phyloP scores from a whole-genome alignment of 2,329 filamentous ascomycete species.

The Ophiostoma sp. region DNA sequence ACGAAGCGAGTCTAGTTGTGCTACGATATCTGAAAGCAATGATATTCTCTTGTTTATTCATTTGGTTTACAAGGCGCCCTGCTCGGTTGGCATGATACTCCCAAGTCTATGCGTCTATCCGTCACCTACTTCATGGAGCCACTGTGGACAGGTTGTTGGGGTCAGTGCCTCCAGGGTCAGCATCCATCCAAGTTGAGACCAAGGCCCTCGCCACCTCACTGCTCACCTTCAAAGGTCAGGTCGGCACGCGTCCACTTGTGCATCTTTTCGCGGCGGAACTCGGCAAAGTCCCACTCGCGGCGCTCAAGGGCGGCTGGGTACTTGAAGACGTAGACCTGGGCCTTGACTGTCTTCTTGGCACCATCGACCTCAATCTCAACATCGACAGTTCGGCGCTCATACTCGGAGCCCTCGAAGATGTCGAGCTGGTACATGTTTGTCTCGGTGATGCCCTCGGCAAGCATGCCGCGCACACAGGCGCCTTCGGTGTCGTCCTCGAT shows the following conservation, averaged over 20 bases:
- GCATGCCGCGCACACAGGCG: slow-evolving; percentile 64
- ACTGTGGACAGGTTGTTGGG: slow-evolving; percentile 27
- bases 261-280: slow-evolving; percentile 73
- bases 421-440: slow-evolving; percentile 73
- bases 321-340: slow-evolving; percentile 62
- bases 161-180: slow-evolving; percentile 26
- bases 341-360: slow-evolving; percentile 28
- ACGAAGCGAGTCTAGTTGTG: slow-evolving; percentile 26
- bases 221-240: slow-evolving; percentile 42
- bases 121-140: slow-evolving; percentile 3
- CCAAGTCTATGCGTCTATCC: background rate
- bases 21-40: background rate
- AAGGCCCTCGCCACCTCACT: background rate
- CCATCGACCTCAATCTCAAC: slow-evolving; percentile 37
- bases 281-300: slow-evolving; percentile 80
- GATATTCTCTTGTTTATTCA: background rate
- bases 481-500: slow-evolving; percentile 47
- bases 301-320: slow-evolving; percentile 54
- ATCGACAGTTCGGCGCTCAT: slow-evolving; percentile 51
- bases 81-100: background rate
- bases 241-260: slow-evolving; percentile 49
- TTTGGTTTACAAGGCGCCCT: background rate
- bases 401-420: slow-evolving; percentile 74
- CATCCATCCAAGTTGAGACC: background rate
- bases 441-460: slow-evolving; percentile 71